These are phyloP conservation scores for Penicilliopsis zonata DNA, from an alignment of 495 filamentous ascomycete genomes.

Conservation along the genomic window DNA sequence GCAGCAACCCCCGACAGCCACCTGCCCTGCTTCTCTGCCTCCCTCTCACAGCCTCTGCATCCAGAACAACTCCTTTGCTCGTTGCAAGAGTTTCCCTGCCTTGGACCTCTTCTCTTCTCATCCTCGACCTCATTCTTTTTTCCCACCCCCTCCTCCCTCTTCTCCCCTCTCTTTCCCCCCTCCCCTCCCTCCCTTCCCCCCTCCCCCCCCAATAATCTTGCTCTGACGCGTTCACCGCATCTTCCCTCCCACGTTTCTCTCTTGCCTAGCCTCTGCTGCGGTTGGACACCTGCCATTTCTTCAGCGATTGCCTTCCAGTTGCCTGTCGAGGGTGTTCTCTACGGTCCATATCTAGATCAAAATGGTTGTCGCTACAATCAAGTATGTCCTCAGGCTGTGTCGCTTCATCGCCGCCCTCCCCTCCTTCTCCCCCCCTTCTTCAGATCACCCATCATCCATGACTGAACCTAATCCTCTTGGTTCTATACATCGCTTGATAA, in stretches of 20 bases:
- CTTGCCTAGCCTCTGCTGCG: too few relatives aligned
- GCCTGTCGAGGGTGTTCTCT: too few relatives aligned
- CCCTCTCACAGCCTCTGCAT: too few relatives aligned
- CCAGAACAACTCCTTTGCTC: slow-evolving; percentile 4
- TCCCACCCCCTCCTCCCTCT: not conserved
- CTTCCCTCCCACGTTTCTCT: not conserved
- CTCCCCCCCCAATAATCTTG: slow-evolving; percentile 6
- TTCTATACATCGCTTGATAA: not conserved
- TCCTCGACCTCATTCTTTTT: slow-evolving; percentile 4
- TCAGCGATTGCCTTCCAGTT: too few relatives aligned
- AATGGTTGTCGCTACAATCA: slow-evolving; percentile 79
- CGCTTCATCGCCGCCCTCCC: slow-evolving; percentile 4
- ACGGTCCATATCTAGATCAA: too few relatives aligned
- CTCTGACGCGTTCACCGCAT: slow-evolving; percentile 7
- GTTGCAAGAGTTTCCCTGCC: slow-evolving; percentile 14
- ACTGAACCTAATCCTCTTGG: too few relatives aligned
- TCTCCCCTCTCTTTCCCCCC: slow-evolving; percentile 6
- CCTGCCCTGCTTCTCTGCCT: slow-evolving; percentile 15
- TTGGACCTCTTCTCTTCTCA: slow-evolving; percentile 9
- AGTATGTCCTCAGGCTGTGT: slow-evolving; percentile 48
- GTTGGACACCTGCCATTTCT: too few relatives aligned
- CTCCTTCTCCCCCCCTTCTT: slow-evolving; percentile 1
- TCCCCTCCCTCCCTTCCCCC: slow-evolving; percentile 5
- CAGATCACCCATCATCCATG: not conserved
- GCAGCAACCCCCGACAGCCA: slow-evolving; percentile 7